phyloP scores from a whole-genome alignment of 2,329 filamentous ascomycete genomes.

The Penicillium sp. region DNA sequence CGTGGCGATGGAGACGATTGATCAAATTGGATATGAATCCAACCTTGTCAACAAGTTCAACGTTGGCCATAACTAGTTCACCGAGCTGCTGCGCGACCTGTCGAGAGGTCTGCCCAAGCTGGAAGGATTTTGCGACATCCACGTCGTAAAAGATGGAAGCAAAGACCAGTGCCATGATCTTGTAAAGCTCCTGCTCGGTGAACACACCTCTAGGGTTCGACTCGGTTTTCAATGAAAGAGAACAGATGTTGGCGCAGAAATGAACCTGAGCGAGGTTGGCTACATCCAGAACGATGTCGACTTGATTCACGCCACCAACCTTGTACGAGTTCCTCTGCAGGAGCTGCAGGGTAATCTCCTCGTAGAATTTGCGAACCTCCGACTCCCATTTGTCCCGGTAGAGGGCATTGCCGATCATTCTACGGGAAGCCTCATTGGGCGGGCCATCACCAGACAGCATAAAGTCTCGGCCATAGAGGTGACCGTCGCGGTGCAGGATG shows the following conservation, averaged over 20 bases:
- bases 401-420: conserved; percentile 44
- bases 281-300: conserved; percentile 51
- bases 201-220: conserved; percentile 52
- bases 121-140: conserved; percentile 53
- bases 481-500: conserved; percentile 39
- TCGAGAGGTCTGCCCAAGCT: conserved; percentile 50
- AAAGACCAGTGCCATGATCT: conserved; percentile 54
- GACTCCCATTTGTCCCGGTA: conserved; percentile 48
- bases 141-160: conserved; percentile 55
- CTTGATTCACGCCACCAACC: conserved; percentile 45
- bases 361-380: conserved; percentile 49
- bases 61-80: conserved; percentile 50
- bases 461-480: conserved; percentile 45
- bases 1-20: conserved; percentile 38
- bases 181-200: conserved; percentile 54
- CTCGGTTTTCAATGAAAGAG: conserved; percentile 55
- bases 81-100: conserved; percentile 51
- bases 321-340: conserved; percentile 47
- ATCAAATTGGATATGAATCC: conserved; percentile 45
- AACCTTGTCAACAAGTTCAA: conserved; percentile 44
- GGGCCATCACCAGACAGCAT: conserved; percentile 48
- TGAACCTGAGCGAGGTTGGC: conserved; percentile 55
- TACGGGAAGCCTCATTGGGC: conserved; percentile 43
- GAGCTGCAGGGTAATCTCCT: conserved; percentile 47
- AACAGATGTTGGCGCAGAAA: conserved; percentile 56